phyloP scores from a whole-genome alignment of 768 basidiomycete species.

The Astraeus odoratus region DNA sequence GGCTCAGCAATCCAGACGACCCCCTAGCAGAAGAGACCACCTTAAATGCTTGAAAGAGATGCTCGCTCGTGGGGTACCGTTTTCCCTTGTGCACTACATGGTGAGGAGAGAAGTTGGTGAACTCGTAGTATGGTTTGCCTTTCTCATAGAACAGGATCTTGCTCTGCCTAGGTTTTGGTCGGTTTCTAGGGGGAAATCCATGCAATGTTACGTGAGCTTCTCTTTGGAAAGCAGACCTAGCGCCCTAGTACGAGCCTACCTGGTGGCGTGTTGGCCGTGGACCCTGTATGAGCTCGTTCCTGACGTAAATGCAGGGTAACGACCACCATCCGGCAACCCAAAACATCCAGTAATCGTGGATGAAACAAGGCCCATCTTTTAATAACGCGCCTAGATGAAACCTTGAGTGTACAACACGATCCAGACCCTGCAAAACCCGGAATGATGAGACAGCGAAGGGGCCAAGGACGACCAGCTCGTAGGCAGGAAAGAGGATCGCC shows the following conservation, averaged over 20 bases:
- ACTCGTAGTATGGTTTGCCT: slow-evolving; percentile 58
- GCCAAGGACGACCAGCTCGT: background rate
- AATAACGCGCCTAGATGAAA: background rate
- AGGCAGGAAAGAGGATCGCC: background rate
- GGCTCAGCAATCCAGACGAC: background rate
- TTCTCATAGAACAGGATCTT: slow-evolving; percentile 58
- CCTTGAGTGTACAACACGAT: background rate
- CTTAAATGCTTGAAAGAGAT: slow-evolving; percentile 74
- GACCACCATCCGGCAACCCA: background rate
- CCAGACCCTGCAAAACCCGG: background rate
- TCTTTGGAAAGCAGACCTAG: background rate
- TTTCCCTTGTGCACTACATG: slow-evolving; percentile 58
- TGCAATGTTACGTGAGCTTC: background rate
- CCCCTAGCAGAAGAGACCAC: slow-evolving; percentile 20
- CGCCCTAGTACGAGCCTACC: background rate
- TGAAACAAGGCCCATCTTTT: slow-evolving; percentile 1
- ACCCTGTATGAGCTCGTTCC: background rate
- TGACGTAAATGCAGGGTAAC: background rate
- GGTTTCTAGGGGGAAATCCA: background rate
- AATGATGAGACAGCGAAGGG: background rate
- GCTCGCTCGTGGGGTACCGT: slow-evolving; percentile 68
- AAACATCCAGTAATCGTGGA: background rate
- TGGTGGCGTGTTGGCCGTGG: background rate
- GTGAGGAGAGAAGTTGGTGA: slow-evolving; percentile 69
- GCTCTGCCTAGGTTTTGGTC: background rate